Base-by-base conservation (phyloP, 1,284 basidiomycete genomes). In the Cryptococcus sp. region DNA sequence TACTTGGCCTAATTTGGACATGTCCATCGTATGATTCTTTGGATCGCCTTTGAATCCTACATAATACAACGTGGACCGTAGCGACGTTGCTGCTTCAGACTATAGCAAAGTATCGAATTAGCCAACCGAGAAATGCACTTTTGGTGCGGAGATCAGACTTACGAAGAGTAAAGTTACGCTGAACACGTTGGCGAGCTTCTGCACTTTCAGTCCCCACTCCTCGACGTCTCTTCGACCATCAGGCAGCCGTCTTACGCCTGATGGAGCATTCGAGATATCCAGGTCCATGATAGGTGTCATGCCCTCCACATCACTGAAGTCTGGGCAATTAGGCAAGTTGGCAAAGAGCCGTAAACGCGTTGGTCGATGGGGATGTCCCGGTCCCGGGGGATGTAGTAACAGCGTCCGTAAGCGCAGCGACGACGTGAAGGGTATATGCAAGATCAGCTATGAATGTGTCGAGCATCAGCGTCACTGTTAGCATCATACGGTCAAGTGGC, bases 151-250 rank as follows among this genome's bases (percentile, higher is more conserved):
- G n/a, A 7, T 19, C 41, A 45, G 8, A 69, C 77, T 68, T 60
- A 78, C 76, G 57, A 79, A 75, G 40, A 75, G 60, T 42, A 79
- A 57, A 8, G 77, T 77, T 8, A 78, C 69, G 48, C 69, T 74
- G 57, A 70, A 73, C n/a, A 79, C 77, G 54, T 68, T 78, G 5
- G 78, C 75, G 64, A 79, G 64, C 52, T 73, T 74, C 59, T 79
- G 78, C 22, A 79, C 76, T 57, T 79, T 79, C 53, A 79, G 64
- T n/a, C 71, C 70, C 73, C 74, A 79, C 55, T 78, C 76, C 49
- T 79, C 78, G 0, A 78, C 71, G 46, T 79, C 77, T 27, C 78
- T 67, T 50, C 67, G 49, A 3, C 78, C 78, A n/a, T 65, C 72
- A 3, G 60, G 50, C 27, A 69, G 68, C 27, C 75, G 52, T 5